Evolutionary conservation across 495 filamentous ascomycete species (phyloP).

Genomic region (Talaromyces stipitatus): DNA sequence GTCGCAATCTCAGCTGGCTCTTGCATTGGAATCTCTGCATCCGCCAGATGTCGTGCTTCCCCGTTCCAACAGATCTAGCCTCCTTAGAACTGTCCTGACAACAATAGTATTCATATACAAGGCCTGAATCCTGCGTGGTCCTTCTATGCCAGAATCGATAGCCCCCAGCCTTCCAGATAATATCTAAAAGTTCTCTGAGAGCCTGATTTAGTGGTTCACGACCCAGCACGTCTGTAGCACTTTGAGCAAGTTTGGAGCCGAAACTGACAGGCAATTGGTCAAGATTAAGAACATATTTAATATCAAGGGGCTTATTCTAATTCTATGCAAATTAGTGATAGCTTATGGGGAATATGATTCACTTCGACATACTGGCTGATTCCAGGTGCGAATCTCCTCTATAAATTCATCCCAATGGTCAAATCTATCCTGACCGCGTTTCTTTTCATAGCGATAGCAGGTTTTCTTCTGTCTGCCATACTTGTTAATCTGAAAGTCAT

Average conservation of each 20-base stretch:
- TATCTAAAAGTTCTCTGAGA: neutral
- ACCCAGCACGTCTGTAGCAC: neutral
- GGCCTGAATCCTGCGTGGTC: neutral
- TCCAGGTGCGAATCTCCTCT: neutral
- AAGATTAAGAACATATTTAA: neutral
- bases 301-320: neutral
- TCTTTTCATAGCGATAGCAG: neutral
- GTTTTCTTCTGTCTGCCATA: neutral
- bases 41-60: neutral
- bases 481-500: neutral
- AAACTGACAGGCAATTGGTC: neutral
- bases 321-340: neutral
- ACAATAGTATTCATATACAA: neutral
- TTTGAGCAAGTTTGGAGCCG: neutral
- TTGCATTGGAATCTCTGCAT: neutral
- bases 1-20: neutral
- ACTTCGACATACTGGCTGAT: neutral
- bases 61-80: neutral
- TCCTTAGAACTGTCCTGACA: neutral
- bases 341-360: neutral
- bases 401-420: conserved; percentile 1
- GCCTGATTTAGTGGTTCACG: neutral
- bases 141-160: neutral
- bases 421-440: neutral
- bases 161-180: neutral